phyloP scores from a whole-genome alignment of 2,329 filamentous ascomycete genomes.

The Penicillium oxalicum region DNA sequence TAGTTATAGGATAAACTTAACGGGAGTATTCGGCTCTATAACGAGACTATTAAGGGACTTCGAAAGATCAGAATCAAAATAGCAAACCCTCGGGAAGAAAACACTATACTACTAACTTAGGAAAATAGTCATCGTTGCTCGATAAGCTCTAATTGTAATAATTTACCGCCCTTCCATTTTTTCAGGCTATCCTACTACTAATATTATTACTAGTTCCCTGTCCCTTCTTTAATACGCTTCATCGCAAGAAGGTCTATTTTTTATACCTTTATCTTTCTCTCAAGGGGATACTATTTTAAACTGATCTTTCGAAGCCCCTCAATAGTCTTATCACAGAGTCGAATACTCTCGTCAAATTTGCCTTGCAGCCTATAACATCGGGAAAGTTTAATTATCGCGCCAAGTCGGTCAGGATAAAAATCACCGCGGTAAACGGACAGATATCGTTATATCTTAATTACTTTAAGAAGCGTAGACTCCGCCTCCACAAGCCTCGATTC shows the following conservation, averaged over 20 bases:
- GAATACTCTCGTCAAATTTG: slow-evolving; percentile 3
- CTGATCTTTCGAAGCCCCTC: slow-evolving; percentile 5
- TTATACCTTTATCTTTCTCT: slow-evolving; percentile 2
- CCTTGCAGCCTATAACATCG: slow-evolving; percentile 5
- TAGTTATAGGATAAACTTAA: slow-evolving; percentile 1
- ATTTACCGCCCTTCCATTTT: not conserved
- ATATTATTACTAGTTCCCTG: not conserved
- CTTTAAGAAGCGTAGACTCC: slow-evolving; percentile 5
- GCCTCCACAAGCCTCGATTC: slow-evolving; percentile 3
- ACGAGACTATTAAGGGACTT: slow-evolving; percentile 5
- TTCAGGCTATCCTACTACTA: not conserved
- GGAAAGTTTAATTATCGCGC: slow-evolving; percentile 6
- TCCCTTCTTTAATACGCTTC: slow-evolving; percentile 23
- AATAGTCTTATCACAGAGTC: slow-evolving; percentile 3
- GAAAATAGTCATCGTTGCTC: not conserved
- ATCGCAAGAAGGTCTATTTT: not conserved
- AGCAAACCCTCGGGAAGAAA: slow-evolving; percentile 4
- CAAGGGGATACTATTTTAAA: slow-evolving; percentile 5
- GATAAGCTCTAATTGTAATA: not conserved
- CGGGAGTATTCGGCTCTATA: slow-evolving; percentile 1
- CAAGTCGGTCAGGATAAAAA: slow-evolving; percentile 3
- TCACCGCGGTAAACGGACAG: slow-evolving; percentile 2
- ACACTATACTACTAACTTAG: not conserved
- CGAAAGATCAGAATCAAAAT: slow-evolving; percentile 1
- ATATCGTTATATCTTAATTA: slow-evolving; percentile 2